Conservation (phyloP, 208 protist genomes). For the Crithidia sp. region DNA sequence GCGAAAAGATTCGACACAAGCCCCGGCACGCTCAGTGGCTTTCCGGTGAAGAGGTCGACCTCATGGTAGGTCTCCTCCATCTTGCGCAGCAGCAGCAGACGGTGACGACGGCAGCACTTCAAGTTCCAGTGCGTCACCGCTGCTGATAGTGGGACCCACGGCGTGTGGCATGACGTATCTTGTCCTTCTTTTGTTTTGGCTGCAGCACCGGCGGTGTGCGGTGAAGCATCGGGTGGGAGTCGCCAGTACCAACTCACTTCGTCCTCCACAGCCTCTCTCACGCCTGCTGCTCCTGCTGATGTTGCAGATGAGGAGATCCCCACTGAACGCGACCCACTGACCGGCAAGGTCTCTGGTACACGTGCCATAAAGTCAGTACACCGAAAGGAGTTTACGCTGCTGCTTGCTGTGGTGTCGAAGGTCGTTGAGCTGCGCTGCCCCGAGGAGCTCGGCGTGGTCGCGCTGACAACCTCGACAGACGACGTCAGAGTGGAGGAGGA, state of each 20-base stretch:
- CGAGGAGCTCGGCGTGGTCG: too few species aligned
- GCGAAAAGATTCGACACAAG: not conserved
- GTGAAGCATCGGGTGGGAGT: not conserved
- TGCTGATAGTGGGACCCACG: conserved; percentile 20
- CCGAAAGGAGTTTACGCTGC: not conserved
- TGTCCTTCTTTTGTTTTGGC: too few species aligned
- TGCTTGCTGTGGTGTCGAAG: too few species aligned
- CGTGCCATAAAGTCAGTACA: conserved; percentile 33
- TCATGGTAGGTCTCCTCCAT: conserved; percentile 43
- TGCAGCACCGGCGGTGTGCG: not conserved
- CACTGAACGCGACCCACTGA: too few species aligned
- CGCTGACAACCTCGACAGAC: too few species aligned
- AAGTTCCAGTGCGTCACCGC: conserved; percentile 28
- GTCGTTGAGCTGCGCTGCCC: too few species aligned
- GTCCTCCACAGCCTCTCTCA: too few species aligned
- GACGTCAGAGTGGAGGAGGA: too few species aligned
- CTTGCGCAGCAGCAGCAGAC: conserved; percentile 35
- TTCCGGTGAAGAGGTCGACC: conserved; percentile 47
- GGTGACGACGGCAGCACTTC: conserved; percentile 32
- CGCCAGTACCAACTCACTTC: conserved; percentile 38
- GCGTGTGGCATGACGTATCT: not conserved
- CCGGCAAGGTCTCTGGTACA: not conserved
- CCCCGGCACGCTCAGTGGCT: not conserved
- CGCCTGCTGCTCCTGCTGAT: too few species aligned
- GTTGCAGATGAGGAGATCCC: too few species aligned